Evolutionary conservation across 352 stramenopile genomes (phyloP), one percentile per base, ranked within the genome.

Genomic region (Phytophthora crassamura): DNA sequence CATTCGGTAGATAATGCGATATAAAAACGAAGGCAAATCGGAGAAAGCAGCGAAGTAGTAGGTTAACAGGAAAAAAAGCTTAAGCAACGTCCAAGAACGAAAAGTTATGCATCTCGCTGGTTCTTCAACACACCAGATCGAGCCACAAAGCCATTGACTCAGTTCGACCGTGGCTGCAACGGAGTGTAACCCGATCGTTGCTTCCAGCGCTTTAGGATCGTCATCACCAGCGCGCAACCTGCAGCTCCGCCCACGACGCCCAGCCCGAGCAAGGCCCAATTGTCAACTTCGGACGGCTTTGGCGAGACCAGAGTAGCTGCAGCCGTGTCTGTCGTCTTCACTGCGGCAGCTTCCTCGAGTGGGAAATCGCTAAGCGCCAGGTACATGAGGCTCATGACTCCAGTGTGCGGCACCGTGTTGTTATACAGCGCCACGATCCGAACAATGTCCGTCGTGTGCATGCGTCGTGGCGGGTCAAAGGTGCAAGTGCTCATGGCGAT

Each of bases 311-410:
- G 48, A 41, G 33, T 36, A 22, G 33, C 36, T 42, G 42, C 40
- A 25, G 40, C 40, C 2, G 48, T 60, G 30, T 59, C 47, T 15
- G 43, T 52, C 36, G 39, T 39, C 20, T 50, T 67, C 32, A 60
- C 34, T 8, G 67, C 50, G 30, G 45, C 64, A 14, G 57, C 22
- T 46, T 63, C 11, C 9, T 69, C 46, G 15, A 72, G 48, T 39
- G 66, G 65, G 51, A 88, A 82, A 56, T 94, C 83, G 47, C 78
- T 81, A 11, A 92, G 67, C 30, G 82, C 85, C 45, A 94, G 50
- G 74, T 92, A 94, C 77, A 90, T 83, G 11, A 94, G 59, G 49
- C 80, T 89, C 85, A 94, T 94, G 6, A 83, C 85, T 39, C 85
- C 85, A 28, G 85, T 91, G 67, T 92, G 85, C 36, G 81, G 66